phyloP scores from a whole-genome alignment of 192 early-diverging fungal genomes.

The Geranomyces michiganensis region DNA sequence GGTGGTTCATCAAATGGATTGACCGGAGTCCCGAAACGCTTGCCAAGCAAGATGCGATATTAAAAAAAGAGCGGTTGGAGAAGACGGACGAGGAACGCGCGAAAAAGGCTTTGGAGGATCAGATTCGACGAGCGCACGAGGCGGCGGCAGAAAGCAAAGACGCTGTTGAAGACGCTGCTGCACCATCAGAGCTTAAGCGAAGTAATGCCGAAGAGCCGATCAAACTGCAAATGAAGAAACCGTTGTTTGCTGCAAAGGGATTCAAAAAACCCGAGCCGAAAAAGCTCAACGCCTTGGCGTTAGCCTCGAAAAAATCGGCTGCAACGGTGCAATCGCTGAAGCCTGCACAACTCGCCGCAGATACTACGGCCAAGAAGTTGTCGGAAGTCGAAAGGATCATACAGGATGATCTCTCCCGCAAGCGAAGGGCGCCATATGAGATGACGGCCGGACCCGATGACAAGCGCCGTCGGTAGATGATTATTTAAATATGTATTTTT shows the following conservation, averaged over 20 bases:
- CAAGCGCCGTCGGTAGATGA: constrained; percentile 6
- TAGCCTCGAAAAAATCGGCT: neutral
- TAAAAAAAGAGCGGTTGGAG: constrained; percentile 77
- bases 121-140: constrained; percentile 77
- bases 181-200: constrained; percentile 65
- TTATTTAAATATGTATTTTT: neutral
- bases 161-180: constrained; percentile 22
- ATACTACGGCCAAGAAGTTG: constrained; percentile 47
- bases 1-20: constrained; percentile 89
- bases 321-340: constrained; percentile 4
- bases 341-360: neutral
- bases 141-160: constrained; percentile 26
- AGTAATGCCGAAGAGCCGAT: constrained; percentile 69
- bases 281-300: constrained; percentile 29
- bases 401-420: constrained; percentile 46
- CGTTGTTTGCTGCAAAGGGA: constrained; percentile 17
- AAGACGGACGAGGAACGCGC: constrained; percentile 88
- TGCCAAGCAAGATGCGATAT: constrained; percentile 75
- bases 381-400: constrained; percentile 70
- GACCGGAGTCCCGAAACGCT: constrained; percentile 88
- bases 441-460: neutral
- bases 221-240: constrained; percentile 66
- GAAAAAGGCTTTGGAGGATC: constrained; percentile 73
- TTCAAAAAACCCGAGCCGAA: constrained; percentile 37
- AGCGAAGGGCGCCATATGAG: constrained; percentile 3